phyloP scores from a whole-genome alignment of 345 rosid species.

The Ailanthus altissimus region DNA sequence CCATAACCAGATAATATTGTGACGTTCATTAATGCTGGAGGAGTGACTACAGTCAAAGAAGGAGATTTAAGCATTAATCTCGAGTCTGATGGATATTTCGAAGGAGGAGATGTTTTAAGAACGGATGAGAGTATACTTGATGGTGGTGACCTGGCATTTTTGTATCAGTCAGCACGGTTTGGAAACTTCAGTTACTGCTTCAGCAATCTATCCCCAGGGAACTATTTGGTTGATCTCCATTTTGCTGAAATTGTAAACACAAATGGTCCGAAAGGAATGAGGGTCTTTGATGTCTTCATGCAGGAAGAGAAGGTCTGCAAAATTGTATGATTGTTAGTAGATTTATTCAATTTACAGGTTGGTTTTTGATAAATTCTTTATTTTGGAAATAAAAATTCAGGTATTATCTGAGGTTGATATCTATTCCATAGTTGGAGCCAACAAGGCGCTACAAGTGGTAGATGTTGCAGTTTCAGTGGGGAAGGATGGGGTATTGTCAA shows the following conservation, averaged over 20 bases:
- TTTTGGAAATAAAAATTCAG: conserved; percentile 29
- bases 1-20: conserved; percentile 33
- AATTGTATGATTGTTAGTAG: background rate
- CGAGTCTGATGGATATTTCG: conserved; percentile 33
- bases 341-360: background rate
- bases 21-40: conserved; percentile 48
- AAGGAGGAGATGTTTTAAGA: conserved; percentile 47
- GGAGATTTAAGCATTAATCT: conserved; percentile 16
- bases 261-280: conserved; percentile 52
- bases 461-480: conserved; percentile 37
- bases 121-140: conserved; percentile 39
- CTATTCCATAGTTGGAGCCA: conserved; percentile 49
- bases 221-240: conserved; percentile 51
- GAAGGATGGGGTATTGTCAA: conserved; percentile 29
- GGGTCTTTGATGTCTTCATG: conserved; percentile 48
- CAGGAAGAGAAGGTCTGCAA: conserved; percentile 49
- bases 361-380: too few relatives aligned
- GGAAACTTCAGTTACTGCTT: conserved; percentile 42
- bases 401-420: conserved; percentile 48
- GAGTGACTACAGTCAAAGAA: conserved; percentile 26
- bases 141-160: conserved; percentile 40
- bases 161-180: conserved; percentile 49
- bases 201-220: conserved; percentile 31
- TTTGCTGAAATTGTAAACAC: conserved; percentile 51
- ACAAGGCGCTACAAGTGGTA: conserved; percentile 44